Base-by-base conservation (phyloP, 371 early-diverging fungal species). In the Mortierella sp. region DNA sequence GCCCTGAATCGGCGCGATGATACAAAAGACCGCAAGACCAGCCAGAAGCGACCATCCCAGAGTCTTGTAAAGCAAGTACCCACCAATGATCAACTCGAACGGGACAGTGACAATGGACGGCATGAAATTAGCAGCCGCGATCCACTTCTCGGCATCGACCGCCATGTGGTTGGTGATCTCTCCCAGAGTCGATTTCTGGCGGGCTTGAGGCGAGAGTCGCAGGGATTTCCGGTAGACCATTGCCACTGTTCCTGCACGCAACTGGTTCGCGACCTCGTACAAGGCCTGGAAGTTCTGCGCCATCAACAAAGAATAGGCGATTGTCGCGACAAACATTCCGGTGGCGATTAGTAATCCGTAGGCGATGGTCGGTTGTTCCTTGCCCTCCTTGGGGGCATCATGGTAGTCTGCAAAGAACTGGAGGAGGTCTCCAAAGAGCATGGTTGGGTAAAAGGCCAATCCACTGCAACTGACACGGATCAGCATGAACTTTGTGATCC, bases 31-130 rank as follows among this genome's bases (percentile, higher is more conserved):
- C 19, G 86, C 90, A 19, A 97, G 92, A 61, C 99, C 98, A 31
- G 95, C 96, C 80, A 96, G 93, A 44, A 93, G 87, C 53, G 96
- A 91, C 69, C 92, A 91, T 0, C 98, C 98, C 76, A 99, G 90
- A 0, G 94, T 91, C 24, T 91, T 85, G 79, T 95, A 95, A 40
- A 99, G 89, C 70, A 97, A 90, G 53, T 83, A 79, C 31, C 96
- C 86, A 9, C 94, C 91, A 66, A 97, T 71, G 0, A 88, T 65
- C 47, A 97, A 93, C 85, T 97, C 96, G 66, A 97, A 90, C 10
- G 97, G 96, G 16, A 94, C 93, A 64, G 94, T 92, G 94, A 95
- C 91, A 11, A 93, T 44, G 71, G 80, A 48, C 75, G 79, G 73
- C 79, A 88, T 3, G 19, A 73, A 16, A 24, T 67, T 67, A 1